These are phyloP conservation scores for Aspergillus sergii DNA, from an alignment of 2,329 filamentous ascomycete species.

Conservation along the genomic window DNA sequence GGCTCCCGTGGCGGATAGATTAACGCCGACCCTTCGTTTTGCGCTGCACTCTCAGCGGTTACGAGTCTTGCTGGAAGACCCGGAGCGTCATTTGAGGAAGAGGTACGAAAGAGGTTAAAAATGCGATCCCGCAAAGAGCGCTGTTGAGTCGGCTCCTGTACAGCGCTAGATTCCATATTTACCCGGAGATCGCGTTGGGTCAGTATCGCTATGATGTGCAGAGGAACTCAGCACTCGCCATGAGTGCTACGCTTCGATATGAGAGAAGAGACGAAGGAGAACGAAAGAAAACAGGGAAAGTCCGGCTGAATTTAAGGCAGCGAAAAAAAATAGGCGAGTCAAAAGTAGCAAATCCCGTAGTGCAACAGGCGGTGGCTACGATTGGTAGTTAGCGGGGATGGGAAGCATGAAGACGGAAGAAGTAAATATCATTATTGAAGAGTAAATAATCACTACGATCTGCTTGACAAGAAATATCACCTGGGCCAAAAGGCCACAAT, in stretches of 20 bases:
- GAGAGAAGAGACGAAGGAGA: constrained; percentile 1
- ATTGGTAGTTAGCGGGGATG: constrained; percentile 23
- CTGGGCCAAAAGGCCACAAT: no score
- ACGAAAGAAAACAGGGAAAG: neutral
- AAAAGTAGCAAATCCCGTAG: constrained; percentile 12
- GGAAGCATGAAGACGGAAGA: neutral
- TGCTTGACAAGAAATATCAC: neutral
- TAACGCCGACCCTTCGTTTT: constrained; percentile 3
- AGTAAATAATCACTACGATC: neutral
- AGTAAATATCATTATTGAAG: constrained; percentile 1
- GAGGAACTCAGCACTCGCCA: constrained; percentile 9
- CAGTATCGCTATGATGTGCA: constrained; percentile 4
- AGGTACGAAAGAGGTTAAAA: constrained; percentile 32
- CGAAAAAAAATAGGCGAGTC: constrained; percentile 7
- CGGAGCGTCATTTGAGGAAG: constrained; percentile 17
- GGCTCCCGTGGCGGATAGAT: constrained; percentile 20
- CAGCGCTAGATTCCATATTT: constrained; percentile 31
- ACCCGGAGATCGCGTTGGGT: neutral
- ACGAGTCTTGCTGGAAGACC: constrained; percentile 13
- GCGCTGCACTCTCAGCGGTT: constrained; percentile 9
- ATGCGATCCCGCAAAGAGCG: constrained; percentile 36
- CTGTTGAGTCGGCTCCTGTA: constrained; percentile 24
- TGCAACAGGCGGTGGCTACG: constrained; percentile 29
- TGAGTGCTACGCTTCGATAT: neutral
- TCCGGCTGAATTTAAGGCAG: constrained; percentile 5